These are phyloP conservation scores for Fusarium vanettenii DNA, from an alignment of 2,329 filamentous ascomycete species.

Conservation along the genomic window DNA sequence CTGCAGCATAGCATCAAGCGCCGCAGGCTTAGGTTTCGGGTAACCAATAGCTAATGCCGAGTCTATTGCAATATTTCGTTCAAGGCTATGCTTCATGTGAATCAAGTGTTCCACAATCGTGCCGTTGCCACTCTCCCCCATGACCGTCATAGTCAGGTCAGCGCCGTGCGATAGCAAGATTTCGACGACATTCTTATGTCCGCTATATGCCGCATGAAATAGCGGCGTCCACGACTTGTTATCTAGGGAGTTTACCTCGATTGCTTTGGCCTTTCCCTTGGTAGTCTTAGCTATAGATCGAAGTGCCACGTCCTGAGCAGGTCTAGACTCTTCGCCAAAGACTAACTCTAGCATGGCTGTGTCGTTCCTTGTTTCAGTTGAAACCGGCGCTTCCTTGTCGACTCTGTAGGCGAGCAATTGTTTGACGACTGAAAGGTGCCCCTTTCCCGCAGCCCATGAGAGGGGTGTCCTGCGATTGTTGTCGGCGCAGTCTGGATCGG, in stretches of 20 bases:
- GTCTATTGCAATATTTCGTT: neutral
- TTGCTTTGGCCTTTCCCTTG: neutral
- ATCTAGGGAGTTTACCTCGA: neutral
- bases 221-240: neutral
- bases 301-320: too few species aligned
- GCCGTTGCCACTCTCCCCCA: too few species aligned
- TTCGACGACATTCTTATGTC: neutral
- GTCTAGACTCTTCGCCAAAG: too few species aligned
- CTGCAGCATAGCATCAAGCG: neutral
- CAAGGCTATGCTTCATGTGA: neutral
- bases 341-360: too few species aligned
- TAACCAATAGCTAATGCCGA: neutral
- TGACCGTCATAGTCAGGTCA: neutral
- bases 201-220: neutral
- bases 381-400: neutral
- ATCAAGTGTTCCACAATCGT: neutral
- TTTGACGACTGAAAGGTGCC: neutral
- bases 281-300: too few species aligned
- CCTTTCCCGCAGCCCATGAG: neutral
- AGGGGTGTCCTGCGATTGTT: neutral
- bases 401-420: neutral
- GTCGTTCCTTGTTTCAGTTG: too few species aligned
- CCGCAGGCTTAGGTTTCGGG: too few species aligned
- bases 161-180: neutral
- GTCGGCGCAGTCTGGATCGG: neutral